These are phyloP conservation scores for Cryptomeria japonica DNA, from an alignment of 75 land plant species.

Conservation along the genomic window DNA sequence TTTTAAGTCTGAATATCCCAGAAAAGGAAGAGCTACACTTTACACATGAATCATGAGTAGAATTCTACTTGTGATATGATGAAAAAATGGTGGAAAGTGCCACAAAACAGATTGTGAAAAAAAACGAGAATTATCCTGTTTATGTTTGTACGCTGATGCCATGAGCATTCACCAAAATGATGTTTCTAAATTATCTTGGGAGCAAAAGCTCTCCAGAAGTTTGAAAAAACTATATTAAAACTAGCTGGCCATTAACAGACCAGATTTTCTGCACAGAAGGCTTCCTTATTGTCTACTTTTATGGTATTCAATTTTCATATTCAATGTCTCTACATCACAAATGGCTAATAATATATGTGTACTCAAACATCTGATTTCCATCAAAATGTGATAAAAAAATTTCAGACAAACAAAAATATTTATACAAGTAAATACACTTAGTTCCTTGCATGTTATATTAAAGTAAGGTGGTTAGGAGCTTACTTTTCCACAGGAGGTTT, in stretches of 20 bases:
- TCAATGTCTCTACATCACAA: not conserved
- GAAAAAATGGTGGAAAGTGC: not conserved
- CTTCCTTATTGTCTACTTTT: not conserved
- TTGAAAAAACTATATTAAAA: not conserved
- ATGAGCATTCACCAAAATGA: not conserved
- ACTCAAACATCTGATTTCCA: not conserved
- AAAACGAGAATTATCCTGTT: not conserved
- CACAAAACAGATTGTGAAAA: not conserved
- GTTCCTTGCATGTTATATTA: not conserved
- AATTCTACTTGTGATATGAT: not conserved
- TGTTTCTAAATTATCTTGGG: not conserved
- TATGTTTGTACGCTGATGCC: not conserved
- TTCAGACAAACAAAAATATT: not conserved
- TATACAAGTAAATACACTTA: constrained; percentile 1
- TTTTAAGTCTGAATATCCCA: not conserved
- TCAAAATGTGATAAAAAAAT: not conserved
- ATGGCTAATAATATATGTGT: not conserved
- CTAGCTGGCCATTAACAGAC: not conserved
- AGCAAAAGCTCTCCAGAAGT: not conserved
- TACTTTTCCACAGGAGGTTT: constrained; percentile 55
- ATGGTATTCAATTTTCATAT: not conserved
- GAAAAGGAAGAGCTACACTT: not conserved
- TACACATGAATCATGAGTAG: not conserved
- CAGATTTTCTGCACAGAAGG: not conserved
- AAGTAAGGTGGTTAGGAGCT: constrained; percentile 8